Base-by-base conservation (phyloP, 2,329 filamentous ascomycete genomes). In the Arthrobotrys iridis region DNA sequence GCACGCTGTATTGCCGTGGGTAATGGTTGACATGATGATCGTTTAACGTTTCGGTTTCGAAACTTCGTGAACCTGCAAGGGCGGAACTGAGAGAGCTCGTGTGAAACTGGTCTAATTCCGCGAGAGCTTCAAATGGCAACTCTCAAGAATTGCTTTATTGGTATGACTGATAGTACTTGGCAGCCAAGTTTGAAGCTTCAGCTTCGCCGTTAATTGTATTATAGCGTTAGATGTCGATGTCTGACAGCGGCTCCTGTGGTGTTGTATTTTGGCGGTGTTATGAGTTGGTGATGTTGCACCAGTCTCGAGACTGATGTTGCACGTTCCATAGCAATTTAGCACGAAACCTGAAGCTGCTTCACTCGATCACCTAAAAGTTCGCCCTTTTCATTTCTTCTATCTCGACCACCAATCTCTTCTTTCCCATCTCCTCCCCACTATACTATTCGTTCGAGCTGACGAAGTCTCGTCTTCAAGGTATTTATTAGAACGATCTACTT, bases 261-360 rank as follows among this genome's bases (percentile, higher is more conserved):
- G 50, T 55, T 55, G 50, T 8, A 55, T 55, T 55, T 55, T 55
- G 26, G 18, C 22, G 50, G 50, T 5, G 50, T 24, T 37, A 18
- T 37, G 50, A 30, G 50, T 55, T 55, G 50, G 48, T 37, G 48
- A 55, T 55, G 48, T 55, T 55, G 48, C 26, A 37, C 30, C n/a
- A n/a, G n/a, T n/a, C n/a, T n/a, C n/a, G n/a, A n/a, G n/a, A n/a
- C n/a, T n/a, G n/a, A n/a, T n/a, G n/a, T 55, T 55, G 48, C 26
- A 37, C 30, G 15, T 18, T 55, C 18, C 43, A 24, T 5, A 55
- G 50, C 30, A 18, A 15, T 55, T 55, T 37, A 28, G 24, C 30
- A 20, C 22, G n/a, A 15, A 24, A 5, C 37, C 3, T 11, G 18
- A 18, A 22, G 50, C 37, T 55, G 50, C 50, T 55, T 55, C 30